Base-by-base conservation (phyloP, 805 yeast species). In the Zygotorulaspora danielsina region DNA sequence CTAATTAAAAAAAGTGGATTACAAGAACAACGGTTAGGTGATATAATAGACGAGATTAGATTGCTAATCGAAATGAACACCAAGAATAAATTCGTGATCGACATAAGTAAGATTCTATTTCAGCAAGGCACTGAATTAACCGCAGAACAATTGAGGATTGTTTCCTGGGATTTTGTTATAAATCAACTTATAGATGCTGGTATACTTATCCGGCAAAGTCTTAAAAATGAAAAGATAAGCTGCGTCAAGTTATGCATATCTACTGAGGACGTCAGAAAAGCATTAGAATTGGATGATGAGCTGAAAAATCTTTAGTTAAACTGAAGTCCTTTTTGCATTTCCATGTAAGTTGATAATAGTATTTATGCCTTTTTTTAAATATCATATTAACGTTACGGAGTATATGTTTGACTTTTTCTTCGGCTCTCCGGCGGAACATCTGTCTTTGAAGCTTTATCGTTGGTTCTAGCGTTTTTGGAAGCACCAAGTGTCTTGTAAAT, bases 151-250 rank as follows among this genome's bases (percentile, higher is more conserved):
- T 67, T 83, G 19, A 67, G 70, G 18, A 80, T 84, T 4, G 74
- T 84, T 49, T 73, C 73, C 1, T 61, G 65, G 65, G 63, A 59
- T 25, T 75, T 67, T 38, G 70, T 85, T 1, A 53, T 88, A 6
- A 69, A 71, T 33, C 94, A 87, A 51, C 65, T 90, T 39, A 76
- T 77, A 10, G 96, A 88, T 40, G 78, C 80, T 31, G 97, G 97
- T 0, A 65, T 90, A 5, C 46, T 93, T 2, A 66, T 78, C 3
- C 81, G 78, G 51, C 94, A 85, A 54, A 75, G 75, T 33, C 66
- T 75, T 42, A 73, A 72, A 34, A 80, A 87, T 19, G 94, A 85
- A 52, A 70, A 96, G 36, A 65, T 75, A 39, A 71, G 80, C 17
- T 61, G 79, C 40, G 64, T 90, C 0, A 74, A 83, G 37, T 65